Evolutionary conservation across 257 asterid genomes (phyloP), one percentile per base, ranked within the genome.

Genomic region (Euphrasia confusa): DNA sequence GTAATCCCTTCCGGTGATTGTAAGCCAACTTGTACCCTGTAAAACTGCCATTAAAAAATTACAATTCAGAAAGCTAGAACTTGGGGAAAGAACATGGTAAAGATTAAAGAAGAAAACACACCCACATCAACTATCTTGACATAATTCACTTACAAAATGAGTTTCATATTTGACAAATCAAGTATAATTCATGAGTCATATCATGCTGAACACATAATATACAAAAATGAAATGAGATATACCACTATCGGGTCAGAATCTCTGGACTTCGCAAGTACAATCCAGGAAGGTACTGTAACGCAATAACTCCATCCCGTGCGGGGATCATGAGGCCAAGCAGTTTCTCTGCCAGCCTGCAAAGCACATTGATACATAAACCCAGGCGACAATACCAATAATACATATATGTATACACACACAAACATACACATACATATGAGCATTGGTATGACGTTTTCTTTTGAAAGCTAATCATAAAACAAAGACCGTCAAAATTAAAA

Each of bases 201-300:
- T 62, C 61, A 73, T 53, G 10, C 33, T 39, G 35, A 65, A 62
- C 63, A 62, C 53, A 67, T 45, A 72, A 68, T 30, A 68, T 63
- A 50, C 5, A 58, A 57, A 50, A 52, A 47, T 40, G 48, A 58
- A 54, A 72, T 55, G 71, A 73, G 67, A 44, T 89, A 44, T 89
- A 93, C 99, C 97, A 93, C 99, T 66, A 85, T 75, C 26, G 97
- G 93, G 59, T 89, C 99, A 56, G 99, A 85, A 76, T 89, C 95
- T 78, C 74, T 80, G n/a, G 99, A 82, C 72, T 93, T 89, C 63
- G 99, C 95, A 64, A 83, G 89, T 65, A 82, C 88, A 58, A 83
- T 87, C 99, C 99, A 89, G 47, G 99, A 93, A 50, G 99, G 97
- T 70, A 93, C 74, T 45, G 84, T 82, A 63, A 93, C 80, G 60